These are phyloP conservation scores for Epichloe hybrida DNA, from an alignment of 2,329 filamentous ascomycete species.

Conservation along the genomic window DNA sequence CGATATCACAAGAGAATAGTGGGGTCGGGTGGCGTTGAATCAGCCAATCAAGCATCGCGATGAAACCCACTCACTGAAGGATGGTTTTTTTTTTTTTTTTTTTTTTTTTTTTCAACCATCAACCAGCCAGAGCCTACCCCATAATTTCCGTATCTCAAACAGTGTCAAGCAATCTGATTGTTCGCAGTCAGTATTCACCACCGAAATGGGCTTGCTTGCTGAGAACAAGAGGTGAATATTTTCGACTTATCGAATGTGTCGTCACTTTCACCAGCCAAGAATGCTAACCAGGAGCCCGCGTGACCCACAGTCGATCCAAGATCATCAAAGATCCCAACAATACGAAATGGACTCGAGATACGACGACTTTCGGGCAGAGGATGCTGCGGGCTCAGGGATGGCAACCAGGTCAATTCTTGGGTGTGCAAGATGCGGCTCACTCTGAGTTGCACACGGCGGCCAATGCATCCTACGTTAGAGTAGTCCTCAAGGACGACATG, in stretches of 20 bases:
- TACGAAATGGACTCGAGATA: conserved; percentile 78
- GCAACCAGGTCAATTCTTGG: conserved; percentile 73
- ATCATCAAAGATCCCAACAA: conserved; percentile 91
- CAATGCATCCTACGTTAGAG: conserved; percentile 73
- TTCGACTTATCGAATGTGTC: not conserved
- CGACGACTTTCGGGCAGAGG: conserved; percentile 72
- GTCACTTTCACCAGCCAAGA: not conserved
- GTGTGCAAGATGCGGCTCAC: conserved; percentile 63
- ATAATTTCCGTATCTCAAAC: not conserved
- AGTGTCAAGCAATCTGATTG: not conserved
- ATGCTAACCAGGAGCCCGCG: not conserved
- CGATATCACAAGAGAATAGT: not conserved
- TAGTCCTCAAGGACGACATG: conserved; percentile 79
- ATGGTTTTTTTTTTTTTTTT: not conserved
- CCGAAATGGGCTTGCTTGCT: conserved; percentile 23
- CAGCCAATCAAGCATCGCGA: conserved; percentile 1
- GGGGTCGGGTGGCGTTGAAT: not conserved
- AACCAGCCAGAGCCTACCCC: not conserved
- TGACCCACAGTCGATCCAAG: conserved; percentile 35
- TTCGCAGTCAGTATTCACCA: conserved; percentile 1
- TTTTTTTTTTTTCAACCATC: not conserved
- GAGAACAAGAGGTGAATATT: conserved; percentile 20
- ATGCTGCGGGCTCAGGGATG: conserved; percentile 84
- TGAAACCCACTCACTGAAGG: not conserved
- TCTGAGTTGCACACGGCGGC: conserved; percentile 64